Conservation (phyloP, 495 filamentous ascomycete genomes). For the Hyaloscypha hepaticicola region DNA sequence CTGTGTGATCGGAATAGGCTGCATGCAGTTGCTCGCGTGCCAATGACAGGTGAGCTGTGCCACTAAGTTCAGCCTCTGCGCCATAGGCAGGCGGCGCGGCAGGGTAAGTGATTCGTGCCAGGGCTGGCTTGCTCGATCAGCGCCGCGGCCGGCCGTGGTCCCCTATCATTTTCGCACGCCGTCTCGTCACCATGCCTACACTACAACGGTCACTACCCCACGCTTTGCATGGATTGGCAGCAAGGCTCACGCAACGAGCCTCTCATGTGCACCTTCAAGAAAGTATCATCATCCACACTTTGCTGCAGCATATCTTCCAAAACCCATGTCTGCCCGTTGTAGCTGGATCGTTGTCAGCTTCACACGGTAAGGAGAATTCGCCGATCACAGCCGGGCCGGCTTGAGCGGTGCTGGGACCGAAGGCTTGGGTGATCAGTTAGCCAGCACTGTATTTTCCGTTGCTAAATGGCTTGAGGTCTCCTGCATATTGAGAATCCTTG, state of each 20-base stretch:
- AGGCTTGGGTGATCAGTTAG: background rate
- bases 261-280: background rate
- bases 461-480: background rate
- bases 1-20: background rate
- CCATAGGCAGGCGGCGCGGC: background rate
- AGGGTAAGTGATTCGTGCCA: no score
- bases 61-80: background rate
- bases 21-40: no score
- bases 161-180: no score
- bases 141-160: no score
- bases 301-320: background rate
- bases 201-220: background rate
- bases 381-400: background rate
- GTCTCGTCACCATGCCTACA: background rate
- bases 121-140: no score
- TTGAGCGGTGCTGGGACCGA: background rate
- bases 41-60: no score
- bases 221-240: background rate
- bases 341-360: background rate
- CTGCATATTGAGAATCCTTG: background rate
- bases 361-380: background rate
- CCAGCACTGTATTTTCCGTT: background rate
- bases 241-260: background rate
- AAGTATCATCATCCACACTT: background rate
- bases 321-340: background rate